A percentile compares a stretch with the other conserved stretches of the same genome.
phyloP scores from a whole-genome alignment of 495 filamentous ascomycete genomes.

The Penicillium paxilli region DNA sequence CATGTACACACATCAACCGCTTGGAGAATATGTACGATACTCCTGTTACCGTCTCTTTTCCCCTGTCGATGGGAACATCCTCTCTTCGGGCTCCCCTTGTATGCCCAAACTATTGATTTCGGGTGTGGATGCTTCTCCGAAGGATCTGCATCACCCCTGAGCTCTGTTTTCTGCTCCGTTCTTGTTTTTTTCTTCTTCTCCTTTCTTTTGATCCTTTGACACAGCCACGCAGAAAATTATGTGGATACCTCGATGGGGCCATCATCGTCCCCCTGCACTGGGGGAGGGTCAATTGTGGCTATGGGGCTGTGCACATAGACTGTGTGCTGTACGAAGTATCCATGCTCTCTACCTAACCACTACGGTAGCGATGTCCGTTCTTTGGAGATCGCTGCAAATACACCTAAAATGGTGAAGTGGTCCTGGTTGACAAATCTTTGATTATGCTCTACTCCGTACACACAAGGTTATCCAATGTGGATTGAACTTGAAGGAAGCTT shows the following conservation, averaged over 20 bases:
- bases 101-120: constrained; percentile 2
- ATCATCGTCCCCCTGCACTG: background rate
- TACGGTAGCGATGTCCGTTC: background rate
- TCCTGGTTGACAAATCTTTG: constrained; percentile 8
- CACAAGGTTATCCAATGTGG: constrained; percentile 9
- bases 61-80: no score
- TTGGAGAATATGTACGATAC: no score
- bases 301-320: constrained; percentile 12
- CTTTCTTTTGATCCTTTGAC: background rate
- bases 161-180: background rate
- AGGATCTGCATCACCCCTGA: constrained; percentile 2
- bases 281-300: background rate
- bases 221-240: background rate
- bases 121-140: background rate
- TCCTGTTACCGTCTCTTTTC: no score
- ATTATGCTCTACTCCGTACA: background rate
- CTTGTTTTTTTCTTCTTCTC: background rate
- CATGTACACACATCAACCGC: no score
- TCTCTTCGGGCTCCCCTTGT: background rate
- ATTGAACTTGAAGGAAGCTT: background rate
- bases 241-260: background rate
- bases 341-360: background rate
- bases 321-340: no score
- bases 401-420: background rate
- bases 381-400: background rate